Base-by-base conservation (phyloP, 2,329 filamentous ascomycete species). In the Sclerotinia minor region DNA sequence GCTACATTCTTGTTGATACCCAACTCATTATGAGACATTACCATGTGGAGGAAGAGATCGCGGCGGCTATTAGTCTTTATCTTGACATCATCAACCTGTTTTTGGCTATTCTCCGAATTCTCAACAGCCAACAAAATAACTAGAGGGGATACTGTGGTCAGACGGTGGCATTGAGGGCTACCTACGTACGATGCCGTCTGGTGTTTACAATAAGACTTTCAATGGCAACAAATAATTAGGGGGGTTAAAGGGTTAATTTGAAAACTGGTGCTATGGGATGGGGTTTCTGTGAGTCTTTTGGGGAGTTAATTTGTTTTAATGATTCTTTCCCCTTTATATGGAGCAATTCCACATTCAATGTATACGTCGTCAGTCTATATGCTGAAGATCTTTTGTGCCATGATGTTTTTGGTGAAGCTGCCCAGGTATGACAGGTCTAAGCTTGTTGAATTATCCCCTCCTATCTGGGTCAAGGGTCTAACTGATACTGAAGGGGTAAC, bases 1-100 rank as follows among this genome's bases (percentile, higher is more conserved):
- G 84, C 9, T 99, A 99, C 80, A 96, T 99, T 70, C 84, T 99
- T 58, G 92, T 98, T 58, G 95, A 99, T 78, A 99, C 95, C 0
- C 95, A 99, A 83, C 82, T 99, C 74, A 88, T 99, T 70, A 90
- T 99, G 87, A 88, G 94, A 76, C 92, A 97, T 79, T 95, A 97
- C 81, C 94, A 98, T 77, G 92, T 97, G 64, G 95, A 99, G 81
- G 94, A 97, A 85, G 94, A 97, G 83, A 97, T 98, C 78, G 93
- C 94, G 8, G 94, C 94, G 61, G 89, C 92, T 13, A 97, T 99
- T 79, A 95, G 92, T 77, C 85, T 99, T 60, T 99, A 99, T 79
- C 85, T 99, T 61, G 94, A 98, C 79, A 89, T 98, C 72, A 92
- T 98, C 83, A 99, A 99, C 85, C 80, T 99, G 73, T 99, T 99